Base-by-base conservation (phyloP, 306 rosid genomes). In the Cyamopsis tetragonoloba region DNA sequence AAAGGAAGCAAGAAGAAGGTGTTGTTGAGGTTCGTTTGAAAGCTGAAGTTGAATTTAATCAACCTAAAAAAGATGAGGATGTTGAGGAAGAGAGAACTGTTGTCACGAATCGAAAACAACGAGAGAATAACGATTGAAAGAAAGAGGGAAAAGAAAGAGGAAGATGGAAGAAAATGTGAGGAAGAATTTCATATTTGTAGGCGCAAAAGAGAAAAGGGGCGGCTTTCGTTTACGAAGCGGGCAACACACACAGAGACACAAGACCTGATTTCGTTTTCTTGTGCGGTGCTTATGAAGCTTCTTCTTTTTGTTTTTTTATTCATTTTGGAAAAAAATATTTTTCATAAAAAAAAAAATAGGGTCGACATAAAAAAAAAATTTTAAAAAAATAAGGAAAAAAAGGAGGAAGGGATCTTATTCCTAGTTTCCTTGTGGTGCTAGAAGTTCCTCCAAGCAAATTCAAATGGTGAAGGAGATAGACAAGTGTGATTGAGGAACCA, bases 131-230 rank as follows among this genome's bases (percentile, higher is more conserved):
- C 27, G 78, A 39, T 39, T 71, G 43, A 73, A 42, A n/a, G 80
- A 77, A 54, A 23, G 56, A 73, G 42, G 14, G 41, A 55, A 30
- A 2, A 2, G 64, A 48, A 79, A 60, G 51, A 17, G 37, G 68
- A 31, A 62, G 79, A 60, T 48, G 80, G 57, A 64, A 58, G 91
- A 84, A 76, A 63, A 41, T 43, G 67, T 43, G 77, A 32, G 66
- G 50, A 19, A 61, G 74, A 63, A 26, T 44, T 72, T 75, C 82
- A 82, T 88, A 89, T 88, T 84, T 93, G 85, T 80, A 88, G 86
- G 80, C 80, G 20, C 23, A 62, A 51, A 63, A 32, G 17, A 53
- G 22, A 35, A 31, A 62, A 31, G 37, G 42, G 83, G 77, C 68
- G 75, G 81, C 75, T 32, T 61, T 73, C 77, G 76, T 68, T 80